Evolutionary conservation across 805 yeast genomes (phyloP), one percentile per base, ranked within the genome.

Genomic region (Brettanomyces naardenensis): DNA sequence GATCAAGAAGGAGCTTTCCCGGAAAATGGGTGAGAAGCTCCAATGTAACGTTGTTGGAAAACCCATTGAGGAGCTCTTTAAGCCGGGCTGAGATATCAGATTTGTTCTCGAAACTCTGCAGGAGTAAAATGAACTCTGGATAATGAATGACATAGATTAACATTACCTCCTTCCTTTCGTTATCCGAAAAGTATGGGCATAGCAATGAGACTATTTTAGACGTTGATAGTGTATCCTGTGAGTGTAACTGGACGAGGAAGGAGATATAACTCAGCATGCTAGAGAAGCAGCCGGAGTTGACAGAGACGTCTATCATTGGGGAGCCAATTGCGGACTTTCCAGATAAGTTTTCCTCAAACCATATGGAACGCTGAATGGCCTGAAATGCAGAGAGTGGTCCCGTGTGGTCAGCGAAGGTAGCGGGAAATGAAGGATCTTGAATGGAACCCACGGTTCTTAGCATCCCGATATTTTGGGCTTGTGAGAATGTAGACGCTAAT

Each of bases 371-470:
- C 31, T 40, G 48, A 39, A 54, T 53, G 11, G 50, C 36, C 13
- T 38, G 42, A 31, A 46, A 46, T 10, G 47, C 14, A 1, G 53
- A 43, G 20, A 37, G 36, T 13, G 49, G 15, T 28, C 44, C 45
- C 30, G 39, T 33, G 21, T 32, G 7, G 36, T 33, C 19, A 10
- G 28, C 20, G 36, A 47, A 17, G 7, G 7, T 9, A 7, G 25
- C 13, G 18, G 35, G 6, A 13, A 10, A 14, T 11, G 6, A 5
- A 6, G 7, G 19, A 6, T 7, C 14, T 9, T 17, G 37, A 21
- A 14, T n/a, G 18, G 13, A 7, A 15, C 13, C 9, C 3, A 29
- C 18, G 27, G 20, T 9, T 36, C 25, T 28, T 17, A 31, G 26
- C 2, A 19, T 10, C 6, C 17, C 3, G 13, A 31, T 31, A 21